These are phyloP conservation scores for Vanderwaltozyma polyspora DNA, from an alignment of 805 yeast genomes.

Conservation along the genomic window DNA sequence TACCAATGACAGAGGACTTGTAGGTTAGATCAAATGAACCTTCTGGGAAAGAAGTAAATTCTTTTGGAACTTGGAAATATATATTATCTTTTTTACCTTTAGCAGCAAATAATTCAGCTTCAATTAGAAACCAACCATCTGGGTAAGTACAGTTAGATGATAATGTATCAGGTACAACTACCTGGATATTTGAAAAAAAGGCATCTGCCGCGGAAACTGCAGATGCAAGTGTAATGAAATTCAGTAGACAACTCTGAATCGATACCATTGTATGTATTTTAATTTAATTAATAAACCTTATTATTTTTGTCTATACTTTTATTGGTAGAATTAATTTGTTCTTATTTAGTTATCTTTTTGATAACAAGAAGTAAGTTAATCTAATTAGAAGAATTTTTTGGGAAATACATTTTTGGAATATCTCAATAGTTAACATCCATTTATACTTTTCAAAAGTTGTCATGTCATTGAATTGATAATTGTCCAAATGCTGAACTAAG, in stretches of 20 bases:
- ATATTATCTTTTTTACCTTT: constrained; percentile 12
- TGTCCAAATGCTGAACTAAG: too few relatives aligned
- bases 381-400: too few relatives aligned
- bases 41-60: constrained; percentile 14
- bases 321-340: background rate
- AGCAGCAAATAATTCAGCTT: constrained; percentile 17
- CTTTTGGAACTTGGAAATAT: constrained; percentile 16
- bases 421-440: too few relatives aligned
- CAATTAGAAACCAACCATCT: constrained; percentile 20
- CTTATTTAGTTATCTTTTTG: background rate
- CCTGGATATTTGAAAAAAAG: constrained; percentile 13
- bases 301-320: background rate
- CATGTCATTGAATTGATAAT: too few relatives aligned
- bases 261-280: background rate
- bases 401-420: too few relatives aligned
- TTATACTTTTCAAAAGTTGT: too few relatives aligned
- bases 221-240: background rate
- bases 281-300: background rate
- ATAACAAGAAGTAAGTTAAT: too few relatives aligned
- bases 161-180: constrained; percentile 17
- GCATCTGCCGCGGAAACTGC: constrained; percentile 3
- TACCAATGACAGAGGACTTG: constrained; percentile 11
- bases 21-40: constrained; percentile 11
- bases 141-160: constrained; percentile 16
- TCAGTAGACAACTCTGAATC: background rate